phyloP scores from a whole-genome alignment of 306 rosid genomes.

The Hylodesmum podocarpum region DNA sequence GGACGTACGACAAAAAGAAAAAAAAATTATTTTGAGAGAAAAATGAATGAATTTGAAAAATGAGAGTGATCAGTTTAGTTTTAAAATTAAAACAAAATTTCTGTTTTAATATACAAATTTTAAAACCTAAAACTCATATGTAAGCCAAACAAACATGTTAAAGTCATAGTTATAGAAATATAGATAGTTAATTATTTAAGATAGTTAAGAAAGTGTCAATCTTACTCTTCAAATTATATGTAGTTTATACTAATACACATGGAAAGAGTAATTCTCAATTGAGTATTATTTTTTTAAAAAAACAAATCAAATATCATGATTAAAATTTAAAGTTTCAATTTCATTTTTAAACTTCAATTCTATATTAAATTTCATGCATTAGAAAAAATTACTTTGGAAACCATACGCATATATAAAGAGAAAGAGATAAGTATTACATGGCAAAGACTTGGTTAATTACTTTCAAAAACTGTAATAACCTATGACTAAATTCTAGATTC shows the following conservation, averaged over 20 bases:
- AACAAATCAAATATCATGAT: too few species aligned
- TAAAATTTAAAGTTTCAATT: background rate
- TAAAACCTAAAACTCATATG: background rate
- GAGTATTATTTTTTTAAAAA: background rate
- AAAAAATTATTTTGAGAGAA: background rate
- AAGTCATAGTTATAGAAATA: too few species aligned
- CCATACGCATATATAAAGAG: background rate
- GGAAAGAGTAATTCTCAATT: background rate
- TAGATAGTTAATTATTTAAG: too few species aligned
- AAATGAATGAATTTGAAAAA: background rate
- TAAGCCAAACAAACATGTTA: too few species aligned
- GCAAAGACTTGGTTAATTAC: background rate
- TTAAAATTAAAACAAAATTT: background rate
- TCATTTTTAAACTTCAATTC: background rate
- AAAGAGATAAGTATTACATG: background rate
- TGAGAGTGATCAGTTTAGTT: background rate
- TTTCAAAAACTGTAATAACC: background rate
- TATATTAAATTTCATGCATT: background rate
- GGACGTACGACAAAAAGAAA: background rate
- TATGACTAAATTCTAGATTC: background rate
- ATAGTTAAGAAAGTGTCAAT: too few species aligned
- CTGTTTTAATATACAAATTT: background rate
- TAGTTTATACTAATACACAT: too few species aligned
- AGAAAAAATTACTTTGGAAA: background rate
- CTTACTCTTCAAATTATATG: too few species aligned